Evolutionary conservation across 2,329 filamentous ascomycete species (phyloP), one percentile per base, ranked within the genome.

Genomic region (Penicillium concentricum): DNA sequence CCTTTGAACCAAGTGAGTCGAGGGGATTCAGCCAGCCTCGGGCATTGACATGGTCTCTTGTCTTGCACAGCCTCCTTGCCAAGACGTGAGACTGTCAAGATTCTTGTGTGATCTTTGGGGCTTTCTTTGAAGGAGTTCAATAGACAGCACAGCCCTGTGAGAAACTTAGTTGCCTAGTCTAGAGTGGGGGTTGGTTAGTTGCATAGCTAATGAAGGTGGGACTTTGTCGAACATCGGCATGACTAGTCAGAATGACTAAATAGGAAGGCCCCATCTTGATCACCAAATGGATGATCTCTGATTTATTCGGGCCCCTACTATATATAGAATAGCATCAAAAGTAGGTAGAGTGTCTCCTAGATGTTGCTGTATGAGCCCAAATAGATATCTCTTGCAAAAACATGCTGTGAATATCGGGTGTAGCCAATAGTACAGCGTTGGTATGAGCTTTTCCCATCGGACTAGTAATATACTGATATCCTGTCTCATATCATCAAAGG

Each of bases 11-110:
- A 30, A 2, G 10, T 16, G 6, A 13, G 15, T 43, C 2, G 8
- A 20, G 3, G 18, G 28, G 18, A 32, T 32, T 35, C 34, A 41
- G 45, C 16, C 30, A 45, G 20, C 20, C n/a, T 44, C 3, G n/a
- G 41, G 24, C 12, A 28, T 47, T 32, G 10, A 24, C 16, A 28
- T 18, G 5, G 22, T 38, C 12, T 44, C 18, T 30, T 34, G 20
- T 35, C 32, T 22, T 45, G 49, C 57, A 59, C 49, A 57, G 57
- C 57, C 57, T 54, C 54, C 49, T 50, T 59, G 54, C 57, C 57
- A 59, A 59, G 57, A 37, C 49, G 42, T 26, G 8, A 24, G 10
- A 35, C 28, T 42, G 18, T 34, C 16, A 22, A 28, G 12, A 26
- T 20, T 12, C 13, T 13, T 41, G 34, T 34, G 43, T n/a, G 16